Conservation (phyloP, 2,329 filamentous ascomycete genomes). For the Pleurostoma richardsiae region DNA sequence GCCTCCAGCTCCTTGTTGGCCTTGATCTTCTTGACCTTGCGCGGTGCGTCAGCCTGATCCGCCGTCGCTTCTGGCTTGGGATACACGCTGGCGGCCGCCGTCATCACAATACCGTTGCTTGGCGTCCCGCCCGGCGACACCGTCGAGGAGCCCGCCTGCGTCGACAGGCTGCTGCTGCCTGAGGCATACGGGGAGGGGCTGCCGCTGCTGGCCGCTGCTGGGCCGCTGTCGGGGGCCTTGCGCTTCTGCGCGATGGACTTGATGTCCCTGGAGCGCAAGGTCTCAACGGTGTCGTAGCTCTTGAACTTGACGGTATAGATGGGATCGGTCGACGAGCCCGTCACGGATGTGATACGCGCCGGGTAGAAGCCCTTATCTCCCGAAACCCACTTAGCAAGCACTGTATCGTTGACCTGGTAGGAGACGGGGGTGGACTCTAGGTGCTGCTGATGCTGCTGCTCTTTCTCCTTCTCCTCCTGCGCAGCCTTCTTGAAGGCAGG, state of each 20-base stretch:
- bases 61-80: constrained; percentile 55
- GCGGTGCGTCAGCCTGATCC: constrained; percentile 66
- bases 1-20: constrained; percentile 87
- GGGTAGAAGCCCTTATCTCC: constrained; percentile 90
- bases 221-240: constrained; percentile 70
- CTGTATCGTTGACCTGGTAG: constrained; percentile 84
- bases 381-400: constrained; percentile 85
- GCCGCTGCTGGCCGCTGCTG: constrained; percentile 28
- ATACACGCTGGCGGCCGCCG: constrained; percentile 53
- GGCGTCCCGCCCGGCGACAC: constrained; percentile 24
- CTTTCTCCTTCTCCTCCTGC: constrained; percentile 47
- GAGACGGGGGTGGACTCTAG: constrained; percentile 32
- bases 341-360: constrained; percentile 88
- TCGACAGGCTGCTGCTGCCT: constrained; percentile 5
- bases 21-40: constrained; percentile 85
- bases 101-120: constrained; percentile 44
- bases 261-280: constrained; percentile 75
- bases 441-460: constrained; percentile 20
- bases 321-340: constrained; percentile 82
- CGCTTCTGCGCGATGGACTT: constrained; percentile 76
- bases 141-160: constrained; percentile 53
- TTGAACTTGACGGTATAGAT: constrained; percentile 96
- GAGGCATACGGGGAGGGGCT: constrained; percentile 22
- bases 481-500: constrained; percentile 65
- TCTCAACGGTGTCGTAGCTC: constrained; percentile 81